Base-by-base conservation (phyloP, 441 rosid species). In the Lepidium campestre region DNA sequence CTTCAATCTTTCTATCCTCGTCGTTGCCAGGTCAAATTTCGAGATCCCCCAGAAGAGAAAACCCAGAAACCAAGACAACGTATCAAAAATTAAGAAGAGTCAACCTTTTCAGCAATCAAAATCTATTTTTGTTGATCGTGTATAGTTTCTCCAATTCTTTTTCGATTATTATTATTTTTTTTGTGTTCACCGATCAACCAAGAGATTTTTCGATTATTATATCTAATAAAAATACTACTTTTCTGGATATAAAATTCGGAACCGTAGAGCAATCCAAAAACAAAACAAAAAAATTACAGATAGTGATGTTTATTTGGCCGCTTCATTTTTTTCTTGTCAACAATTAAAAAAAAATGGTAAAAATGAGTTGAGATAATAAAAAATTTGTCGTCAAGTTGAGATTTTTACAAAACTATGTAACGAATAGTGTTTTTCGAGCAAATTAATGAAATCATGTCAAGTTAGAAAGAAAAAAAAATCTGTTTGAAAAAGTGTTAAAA, bases 191-290 rank as follows among this genome's bases (percentile, higher is more conserved):
- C 57, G 57, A 36, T 54, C 57, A 37, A 53, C 47, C 36, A 53
- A 62, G 11, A 54, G 34, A 29, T 29, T 29, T 29, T 29, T 29
- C 34, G n/a, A n/a, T n/a, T n/a, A n/a, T n/a, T n/a, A n/a, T n/a
- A n/a, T 29, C 32, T 27, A 6, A 29, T 0, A 29, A 29, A 29
- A 29, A 5, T 10, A 29, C 9, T 29, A 29, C 10, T 29, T 7
- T 27, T 61, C 32, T 42, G 68, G 68, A 70, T 54, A 70, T 61
- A 10, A 71, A 71, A 62, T n/a, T 65, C 48, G 67, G 41, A 72
- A 45, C 57, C 35, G 50, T 57, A 49, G 39, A 65, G 67, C 55
- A 45, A 65, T 71, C 75, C 36, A 57, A 36, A 9, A 15, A 18
- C 4, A 12, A 13, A 37, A 17, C 13, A 7, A 19, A 19, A 14